Base-by-base conservation (phyloP, 2,329 filamentous ascomycete species). In the Arthrobotrys entomopaga region DNA sequence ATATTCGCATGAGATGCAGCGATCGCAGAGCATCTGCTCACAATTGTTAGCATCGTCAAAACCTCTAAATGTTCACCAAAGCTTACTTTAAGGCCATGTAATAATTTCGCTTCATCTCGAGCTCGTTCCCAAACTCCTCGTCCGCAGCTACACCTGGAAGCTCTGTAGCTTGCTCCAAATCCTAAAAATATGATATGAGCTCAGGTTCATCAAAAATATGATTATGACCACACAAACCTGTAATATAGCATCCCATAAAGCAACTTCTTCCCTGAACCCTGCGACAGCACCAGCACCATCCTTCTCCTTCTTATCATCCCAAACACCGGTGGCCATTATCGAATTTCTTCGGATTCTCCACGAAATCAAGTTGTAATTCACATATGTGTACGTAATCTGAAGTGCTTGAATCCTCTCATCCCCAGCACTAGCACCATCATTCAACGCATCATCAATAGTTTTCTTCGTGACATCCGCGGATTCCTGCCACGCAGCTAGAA, bases 291-390 rank as follows among this genome's bases (percentile, higher is more conserved):
- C 79, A 85, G 87, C 79, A 87, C 87, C 40, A 84, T 80, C 76
- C 87, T 86, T 76, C 83, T 84, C 50, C 82, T 82, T 1, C 81
- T 69, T 67, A 38, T 75, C 81, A 22, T 81, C 80, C 16, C 82
- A 79, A 2, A 82, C 83, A 19, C 86, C 84, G 19, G 86, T 81
- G 15, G 92, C 91, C 75, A 99, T 84, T 0, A 97, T 90, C 63
- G 95, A 87, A 81, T 99, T 98, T 54, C 95, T 89, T 24, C 94
- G 94, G 76, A 98, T 91, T 81, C 95, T 87, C 93, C 93, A 98
- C 80, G 92, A 93, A 66, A 99, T 90, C 82, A 97, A 88, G 77
- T 92, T 91, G 81, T 96, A 98, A 81, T 95, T 96, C 66, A 98
- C 92, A 0, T 94, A 93, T 0, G 96, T 96, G 75, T 91, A 90